phyloP scores from a whole-genome alignment of 306 rosid genomes.

The Inga laurina region DNA sequence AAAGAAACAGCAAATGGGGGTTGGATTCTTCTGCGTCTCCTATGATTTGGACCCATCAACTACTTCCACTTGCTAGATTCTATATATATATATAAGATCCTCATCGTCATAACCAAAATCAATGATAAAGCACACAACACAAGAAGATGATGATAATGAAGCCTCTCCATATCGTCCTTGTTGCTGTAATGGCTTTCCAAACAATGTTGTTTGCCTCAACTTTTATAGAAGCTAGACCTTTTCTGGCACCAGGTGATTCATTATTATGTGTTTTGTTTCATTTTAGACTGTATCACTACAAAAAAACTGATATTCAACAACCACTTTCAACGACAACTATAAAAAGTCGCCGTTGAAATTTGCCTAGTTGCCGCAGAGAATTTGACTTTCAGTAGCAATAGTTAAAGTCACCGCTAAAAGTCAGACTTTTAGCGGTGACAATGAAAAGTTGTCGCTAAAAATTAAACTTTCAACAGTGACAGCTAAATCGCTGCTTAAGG shows the following conservation, averaged over 20 bases:
- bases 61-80: slow-evolving; percentile 2
- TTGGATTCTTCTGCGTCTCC: neutral
- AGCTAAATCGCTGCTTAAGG: too few relatives aligned
- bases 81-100: neutral
- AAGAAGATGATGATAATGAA: neutral
- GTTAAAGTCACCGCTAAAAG: too few relatives aligned
- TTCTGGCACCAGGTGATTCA: neutral
- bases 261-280: neutral
- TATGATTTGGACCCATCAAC: slow-evolving; percentile 35
- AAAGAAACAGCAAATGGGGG: neutral
- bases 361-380: too few relatives aligned
- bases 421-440: too few relatives aligned
- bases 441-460: fast-evolving
- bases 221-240: neutral
- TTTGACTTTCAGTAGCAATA: too few relatives aligned
- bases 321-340: too few relatives aligned
- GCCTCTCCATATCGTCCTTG: slow-evolving; percentile 3
- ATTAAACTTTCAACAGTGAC: too few relatives aligned
- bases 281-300: neutral
- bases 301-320: too few relatives aligned
- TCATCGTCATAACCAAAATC: neutral
- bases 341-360: too few relatives aligned
- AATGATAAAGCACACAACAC: neutral
- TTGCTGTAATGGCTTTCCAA: neutral
- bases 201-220: neutral